Conservation (phyloP, 768 basidiomycete species). For the Strobilomyces echinocephalus region DNA sequence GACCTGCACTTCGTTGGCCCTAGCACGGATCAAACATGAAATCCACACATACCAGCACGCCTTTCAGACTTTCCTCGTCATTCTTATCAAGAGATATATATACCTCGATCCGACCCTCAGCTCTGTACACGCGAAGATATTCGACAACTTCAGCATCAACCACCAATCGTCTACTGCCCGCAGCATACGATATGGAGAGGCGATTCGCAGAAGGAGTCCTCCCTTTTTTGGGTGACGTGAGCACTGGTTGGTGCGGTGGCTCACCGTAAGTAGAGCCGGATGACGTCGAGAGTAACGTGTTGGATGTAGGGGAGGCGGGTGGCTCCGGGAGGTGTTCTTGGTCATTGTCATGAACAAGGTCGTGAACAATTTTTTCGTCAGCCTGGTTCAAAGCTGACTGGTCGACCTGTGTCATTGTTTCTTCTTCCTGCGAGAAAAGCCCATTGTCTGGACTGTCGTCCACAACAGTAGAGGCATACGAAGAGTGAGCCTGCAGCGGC, state of each 20-base stretch:
- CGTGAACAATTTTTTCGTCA: constrained; percentile 18
- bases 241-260: constrained; percentile 31
- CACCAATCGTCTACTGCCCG: constrained; percentile 79
- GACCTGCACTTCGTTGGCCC: constrained; percentile 41
- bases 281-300: constrained; percentile 37
- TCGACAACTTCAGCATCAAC: constrained; percentile 87
- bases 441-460: constrained; percentile 39
- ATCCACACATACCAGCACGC: constrained; percentile 60
- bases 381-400: constrained; percentile 19
- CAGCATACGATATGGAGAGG: constrained; percentile 93
- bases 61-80: constrained; percentile 55
- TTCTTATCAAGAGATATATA: constrained; percentile 55
- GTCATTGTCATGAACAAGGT: constrained; percentile 20
- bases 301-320: constrained; percentile 52
- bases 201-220: constrained; percentile 71
- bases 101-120: constrained; percentile 84
- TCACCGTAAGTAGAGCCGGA: constrained; percentile 44
- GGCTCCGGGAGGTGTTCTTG: constrained; percentile 55
- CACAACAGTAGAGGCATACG: constrained; percentile 49
- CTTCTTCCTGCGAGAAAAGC: constrained; percentile 27
- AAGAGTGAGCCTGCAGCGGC: constrained; percentile 40
- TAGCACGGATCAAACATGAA: constrained; percentile 2
- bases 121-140: constrained; percentile 71
- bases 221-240: constrained; percentile 29
- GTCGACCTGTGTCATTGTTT: constrained; percentile 11